Conservation (phyloP, 2,329 filamentous ascomycete species). For the Cladobotryum mycophilum region DNA sequence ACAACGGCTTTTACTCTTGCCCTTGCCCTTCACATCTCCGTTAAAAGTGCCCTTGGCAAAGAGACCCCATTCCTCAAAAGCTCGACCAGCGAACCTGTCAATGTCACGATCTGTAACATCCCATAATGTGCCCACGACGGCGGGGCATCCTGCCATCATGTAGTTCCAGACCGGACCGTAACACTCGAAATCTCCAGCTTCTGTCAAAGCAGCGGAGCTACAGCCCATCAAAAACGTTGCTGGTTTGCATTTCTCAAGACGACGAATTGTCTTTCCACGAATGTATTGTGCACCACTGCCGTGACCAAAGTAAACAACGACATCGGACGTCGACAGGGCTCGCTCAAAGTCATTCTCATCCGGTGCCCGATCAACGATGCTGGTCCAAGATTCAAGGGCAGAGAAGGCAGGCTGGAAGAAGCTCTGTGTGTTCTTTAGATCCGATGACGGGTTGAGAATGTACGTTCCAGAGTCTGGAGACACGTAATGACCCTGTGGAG, state of each 20-base stretch:
- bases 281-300: slow-evolving; percentile 94
- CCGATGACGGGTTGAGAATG: slow-evolving; percentile 83
- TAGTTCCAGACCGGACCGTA: slow-evolving; percentile 88
- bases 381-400: slow-evolving; percentile 63
- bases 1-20: slow-evolving; percentile 18
- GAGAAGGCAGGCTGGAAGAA: slow-evolving; percentile 63
- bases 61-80: slow-evolving; percentile 84
- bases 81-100: slow-evolving; percentile 75
- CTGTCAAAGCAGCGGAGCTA: slow-evolving; percentile 70
- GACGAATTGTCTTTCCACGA: slow-evolving; percentile 73
- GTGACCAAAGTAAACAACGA: slow-evolving; percentile 93
- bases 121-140: slow-evolving; percentile 90
- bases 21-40: slow-evolving; percentile 23
- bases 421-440: slow-evolving; percentile 72
- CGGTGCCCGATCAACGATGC: slow-evolving; percentile 63
- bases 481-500: slow-evolving; percentile 45
- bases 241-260: slow-evolving; percentile 66
- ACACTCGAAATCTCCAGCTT: slow-evolving; percentile 84
- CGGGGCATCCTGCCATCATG: slow-evolving; percentile 78
- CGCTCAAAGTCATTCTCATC: slow-evolving; percentile 70
- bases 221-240: slow-evolving; percentile 91
- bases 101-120: slow-evolving; percentile 98
- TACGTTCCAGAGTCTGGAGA: slow-evolving; percentile 57
- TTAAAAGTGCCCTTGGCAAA: slow-evolving; percentile 43
- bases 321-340: slow-evolving; percentile 58